Base-by-base conservation (phyloP, 139 green algal species). In the Chlorella vulgaris region DNA sequence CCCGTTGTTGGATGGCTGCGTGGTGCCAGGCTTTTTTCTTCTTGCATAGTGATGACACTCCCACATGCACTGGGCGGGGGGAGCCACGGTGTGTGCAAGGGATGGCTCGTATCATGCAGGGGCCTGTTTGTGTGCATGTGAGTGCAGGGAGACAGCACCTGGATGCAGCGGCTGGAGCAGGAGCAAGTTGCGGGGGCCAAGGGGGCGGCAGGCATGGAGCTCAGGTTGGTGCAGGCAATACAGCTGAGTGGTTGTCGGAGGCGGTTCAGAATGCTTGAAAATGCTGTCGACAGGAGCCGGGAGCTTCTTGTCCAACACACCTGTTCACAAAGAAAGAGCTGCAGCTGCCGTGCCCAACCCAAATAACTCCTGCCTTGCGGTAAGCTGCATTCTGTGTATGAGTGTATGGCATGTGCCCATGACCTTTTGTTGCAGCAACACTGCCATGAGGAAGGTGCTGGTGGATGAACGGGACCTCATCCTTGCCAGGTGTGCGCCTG, bases 381-480 rank as follows among this genome's bases (percentile, higher is more conserved):
- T n/a, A n/a, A n/a, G n/a, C n/a, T n/a, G n/a, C n/a, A n/a, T n/a
- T n/a, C n/a, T n/a, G n/a, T n/a, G n/a, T n/a, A n/a, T n/a, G n/a
- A n/a, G n/a, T n/a, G n/a, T n/a, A n/a, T n/a, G n/a, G n/a, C n/a
- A n/a, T n/a, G n/a, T n/a, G n/a, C n/a, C n/a, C n/a, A n/a, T n/a
- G n/a, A n/a, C n/a, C n/a, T n/a, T n/a, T n/a, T 35, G 61, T 33
- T 80, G 74, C 74, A 86, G 75, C 77, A 61, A 55, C 13, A 43
- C 60, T 2, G 82, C 85, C 13, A 88, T 88, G 76, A 51, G 76
- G 39, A 80, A 90, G 43, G 86, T 90, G 13, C 40, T 90, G 1
- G 70, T 89, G 26, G 70, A 89, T 36, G 86, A 90, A 66, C 55
- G 86, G 6, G 83, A 90, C 47, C 35, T 85, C 13, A 89, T 90